Evolutionary conservation across 495 filamentous ascomycete genomes (phyloP), one percentile per base, ranked within the genome.

Genomic region (Aspergillus saccharolyticus): DNA sequence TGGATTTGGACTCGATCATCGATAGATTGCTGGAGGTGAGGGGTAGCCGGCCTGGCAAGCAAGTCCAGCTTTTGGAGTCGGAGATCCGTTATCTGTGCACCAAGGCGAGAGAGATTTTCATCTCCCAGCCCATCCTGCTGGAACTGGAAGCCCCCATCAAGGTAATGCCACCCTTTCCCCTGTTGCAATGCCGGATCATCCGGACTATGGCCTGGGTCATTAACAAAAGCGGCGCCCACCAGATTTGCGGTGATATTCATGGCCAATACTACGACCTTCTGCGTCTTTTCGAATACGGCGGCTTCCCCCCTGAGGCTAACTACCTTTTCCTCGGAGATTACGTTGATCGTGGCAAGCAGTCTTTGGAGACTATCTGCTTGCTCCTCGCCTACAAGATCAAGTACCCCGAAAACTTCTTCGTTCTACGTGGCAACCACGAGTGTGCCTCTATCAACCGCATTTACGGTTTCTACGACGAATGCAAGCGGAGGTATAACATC

Each of bases 401-500:
- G 80, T 98, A 97, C 72, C 94, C 94, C 42, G 94, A 98, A 80
- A 98, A 98, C 82, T 98, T 98, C 83, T 98, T 98, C 80, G 89
- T 98, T 65, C 83, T 98, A 46, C 89, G 94, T 62, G 94, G 94
- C 55, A 98, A 98, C 83, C 94, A 98, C 79, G 94, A 98, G 72
- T 98, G 94, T 77, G 94, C 94, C 21, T 97, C 94, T 19, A 98
- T 98, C 81, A 98, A 98, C 80, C 95, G 94, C 74, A 98, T 98
- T 76, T 98, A 98, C 65, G 94, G 94, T 44, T 98, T 98, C 80
- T 98, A 98, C 79, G 94, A 98, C 70, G 94, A 98, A 74, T 98
- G 94, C 84, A 98, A 98, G 81, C 86, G 94, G 61, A 82, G 94
- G 58, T 98, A 98, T 77, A 98, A 98, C 80, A 98, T 98, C 80